Percentiles rank a stretch among this genome's conserved stretches.
Evolutionary conservation across 2,329 filamentous ascomycete genomes (phyloP).

Genomic region (Microdochium paspali): DNA sequence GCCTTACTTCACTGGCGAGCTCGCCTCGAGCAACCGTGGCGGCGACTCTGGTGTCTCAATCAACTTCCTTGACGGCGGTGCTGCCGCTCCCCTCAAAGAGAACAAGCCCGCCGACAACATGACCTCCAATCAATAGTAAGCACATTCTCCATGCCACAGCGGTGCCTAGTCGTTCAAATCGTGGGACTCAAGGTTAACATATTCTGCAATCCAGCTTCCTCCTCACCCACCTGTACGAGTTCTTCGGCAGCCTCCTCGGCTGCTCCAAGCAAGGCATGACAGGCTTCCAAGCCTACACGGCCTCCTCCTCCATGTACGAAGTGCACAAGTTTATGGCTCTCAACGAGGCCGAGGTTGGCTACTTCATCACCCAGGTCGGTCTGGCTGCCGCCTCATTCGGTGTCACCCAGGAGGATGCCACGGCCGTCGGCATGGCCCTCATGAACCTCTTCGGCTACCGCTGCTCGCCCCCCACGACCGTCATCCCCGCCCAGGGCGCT

Average conservation of each 20-base stretch:
- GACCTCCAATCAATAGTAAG: constrained; percentile 46
- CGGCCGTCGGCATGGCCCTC: constrained; percentile 36
- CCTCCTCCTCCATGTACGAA: constrained; percentile 35
- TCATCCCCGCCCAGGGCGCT: constrained; percentile 32
- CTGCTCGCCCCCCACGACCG: constrained; percentile 35
- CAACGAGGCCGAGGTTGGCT: constrained; percentile 37
- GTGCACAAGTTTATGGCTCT: constrained; percentile 54
- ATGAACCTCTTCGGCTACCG: constrained; percentile 38
- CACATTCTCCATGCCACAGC: constrained; percentile 1
- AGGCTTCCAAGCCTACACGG: constrained; percentile 39
- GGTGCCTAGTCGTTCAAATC: neutral
- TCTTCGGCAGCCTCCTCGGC: constrained; percentile 48
- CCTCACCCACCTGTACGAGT: constrained; percentile 52
- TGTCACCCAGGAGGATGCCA: constrained; percentile 42
- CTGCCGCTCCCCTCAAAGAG: constrained; percentile 41
- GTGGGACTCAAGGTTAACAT: neutral
- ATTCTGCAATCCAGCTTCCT: constrained; percentile 31
- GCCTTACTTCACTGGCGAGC: constrained; percentile 48
- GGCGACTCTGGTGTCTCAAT: constrained; percentile 32
- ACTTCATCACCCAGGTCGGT: constrained; percentile 51
- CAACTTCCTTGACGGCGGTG: constrained; percentile 55
- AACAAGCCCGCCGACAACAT: constrained; percentile 43
- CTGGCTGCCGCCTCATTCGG: constrained; percentile 48
- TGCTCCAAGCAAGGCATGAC: constrained; percentile 40
- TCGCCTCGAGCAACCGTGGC: constrained; percentile 43